Evolutionary conservation across 2,329 filamentous ascomycete genomes (phyloP).

Genomic region (Epichloe brachyelytri): DNA sequence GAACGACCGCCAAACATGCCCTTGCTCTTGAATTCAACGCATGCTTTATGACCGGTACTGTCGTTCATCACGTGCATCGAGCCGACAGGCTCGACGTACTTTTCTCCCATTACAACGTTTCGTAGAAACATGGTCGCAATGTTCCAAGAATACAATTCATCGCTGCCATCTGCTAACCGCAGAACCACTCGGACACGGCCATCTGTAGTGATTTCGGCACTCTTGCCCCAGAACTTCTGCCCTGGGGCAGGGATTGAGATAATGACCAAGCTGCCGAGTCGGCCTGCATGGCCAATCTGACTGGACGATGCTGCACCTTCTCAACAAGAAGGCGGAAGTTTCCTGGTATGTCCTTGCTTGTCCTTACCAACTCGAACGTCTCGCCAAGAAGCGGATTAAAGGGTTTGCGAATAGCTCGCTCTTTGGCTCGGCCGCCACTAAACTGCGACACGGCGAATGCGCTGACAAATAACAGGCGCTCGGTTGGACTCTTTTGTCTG

Average conservation of each 20-base stretch:
- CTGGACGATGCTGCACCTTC: conserved; percentile 86
- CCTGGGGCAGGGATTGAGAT: conserved; percentile 77
- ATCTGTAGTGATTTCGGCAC: conserved; percentile 84
- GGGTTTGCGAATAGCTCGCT: conserved; percentile 86
- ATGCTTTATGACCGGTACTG: conserved; percentile 66
- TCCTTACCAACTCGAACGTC: conserved; percentile 82
- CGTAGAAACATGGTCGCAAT: conserved; percentile 81
- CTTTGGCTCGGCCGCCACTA: conserved; percentile 69
- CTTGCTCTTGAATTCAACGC: conserved; percentile 84
- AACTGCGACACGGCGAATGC: conserved; percentile 87
- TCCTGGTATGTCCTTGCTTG: conserved; percentile 56
- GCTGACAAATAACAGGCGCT: conserved; percentile 72
- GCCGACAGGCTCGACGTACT: conserved; percentile 91
- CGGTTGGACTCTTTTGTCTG: conserved; percentile 42
- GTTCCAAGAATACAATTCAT: conserved; percentile 81
- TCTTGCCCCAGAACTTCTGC: conserved; percentile 99
- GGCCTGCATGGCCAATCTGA: conserved; percentile 86
- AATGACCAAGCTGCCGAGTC: conserved; percentile 79
- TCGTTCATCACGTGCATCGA: conserved; percentile 81
- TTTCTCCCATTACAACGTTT: conserved; percentile 95
- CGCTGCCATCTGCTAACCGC: conserved; percentile 48
- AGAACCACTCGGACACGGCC: conserved; percentile 71
- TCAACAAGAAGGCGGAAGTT: conserved; percentile 89
- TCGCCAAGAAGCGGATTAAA: conserved; percentile 96
- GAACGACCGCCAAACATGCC: conserved; percentile 94